Percentiles rank a stretch among this genome's conserved stretches.
phyloP scores from a whole-genome alignment of 371 early-diverging fungal genomes.

The Rhizopus arrhizus region DNA sequence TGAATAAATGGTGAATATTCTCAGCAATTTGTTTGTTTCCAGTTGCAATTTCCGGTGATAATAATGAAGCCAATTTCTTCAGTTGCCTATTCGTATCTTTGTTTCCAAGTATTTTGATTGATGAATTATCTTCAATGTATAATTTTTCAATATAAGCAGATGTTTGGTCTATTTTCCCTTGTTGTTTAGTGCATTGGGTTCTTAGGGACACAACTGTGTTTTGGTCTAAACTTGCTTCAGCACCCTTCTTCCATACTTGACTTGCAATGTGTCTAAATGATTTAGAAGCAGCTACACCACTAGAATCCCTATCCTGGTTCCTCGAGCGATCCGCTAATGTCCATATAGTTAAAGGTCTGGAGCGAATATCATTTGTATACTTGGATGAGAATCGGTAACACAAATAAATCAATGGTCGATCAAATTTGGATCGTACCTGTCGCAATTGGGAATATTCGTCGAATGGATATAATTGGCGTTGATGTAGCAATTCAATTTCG shows the following conservation, averaged over 20 bases:
- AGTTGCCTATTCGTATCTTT: slow-evolving; percentile 8
- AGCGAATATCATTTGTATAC: slow-evolving; percentile 16
- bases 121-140: slow-evolving; percentile 13
- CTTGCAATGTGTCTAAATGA: slow-evolving; percentile 14
- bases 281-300: slow-evolving; percentile 8
- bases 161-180: slow-evolving; percentile 3
- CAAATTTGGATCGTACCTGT: slow-evolving; percentile 13
- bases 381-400: slow-evolving; percentile 19
- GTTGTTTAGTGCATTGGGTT: slow-evolving; percentile 16
- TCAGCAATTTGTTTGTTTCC: too few species aligned
- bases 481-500: slow-evolving; percentile 11
- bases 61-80: too few species aligned
- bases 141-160: slow-evolving; percentile 17
- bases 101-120: slow-evolving; percentile 8
- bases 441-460: slow-evolving; percentile 18
- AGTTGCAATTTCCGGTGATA: too few species aligned
- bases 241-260: slow-evolving; percentile 16
- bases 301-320: slow-evolving; percentile 12
- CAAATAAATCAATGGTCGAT: slow-evolving; percentile 10
- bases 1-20: too few species aligned
- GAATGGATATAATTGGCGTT: slow-evolving; percentile 27
- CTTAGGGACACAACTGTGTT: slow-evolving; percentile 12
- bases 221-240: slow-evolving; percentile 11
- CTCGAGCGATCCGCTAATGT: slow-evolving; percentile 14
- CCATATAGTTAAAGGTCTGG: slow-evolving; percentile 17